Base-by-base conservation (phyloP, 768 basidiomycete genomes). In the Inosperma sp. region DNA sequence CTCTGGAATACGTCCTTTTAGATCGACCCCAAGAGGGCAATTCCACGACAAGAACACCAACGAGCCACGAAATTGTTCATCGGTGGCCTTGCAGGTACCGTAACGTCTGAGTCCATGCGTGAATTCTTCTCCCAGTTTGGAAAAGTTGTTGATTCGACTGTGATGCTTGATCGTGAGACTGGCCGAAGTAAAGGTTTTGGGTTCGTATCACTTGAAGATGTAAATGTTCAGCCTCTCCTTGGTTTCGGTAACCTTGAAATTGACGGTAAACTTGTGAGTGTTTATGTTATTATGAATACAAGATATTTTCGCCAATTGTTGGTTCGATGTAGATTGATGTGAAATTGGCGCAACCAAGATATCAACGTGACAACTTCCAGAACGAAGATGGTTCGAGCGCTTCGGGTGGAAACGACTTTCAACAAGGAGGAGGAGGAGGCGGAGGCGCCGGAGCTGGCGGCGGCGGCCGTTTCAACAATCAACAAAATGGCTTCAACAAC, bases 21-120 rank as follows among this genome's bases (percentile, higher is more conserved):
- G 95, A 99, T 99, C 66, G 96, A 99, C 64, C 96, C 96, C n/a
- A 99, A 99, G 72, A 84, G 95, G 49, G 96, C 96, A 2, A 96
- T 98, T 57, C 96, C 96, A 8, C 80, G 94, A 54, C 89, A 94
- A 66, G 96, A 98, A 54, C 94, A 96, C 61, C 86, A 90, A 56
- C 80, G 88, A 9, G 90, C 91, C 8, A 92, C 92, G 17, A 97
- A 98, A 63, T 73, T 98, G 37, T 99, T 99, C 65, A 94, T 99
- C 27, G 95, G 96, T 36, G 93, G 94, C 17, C 78, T 99, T 1
- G 88, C 94, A 2, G 86, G 88, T 14, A 84, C 84, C 49, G 93
- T 97, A 27, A 97, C 93, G 4, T 91, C 90, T 17, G 93, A 96
- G 61, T 88, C 86, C 1, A 89, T 98, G 85, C 84, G 88, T 57